Conservation (phyloP, 2,329 filamentous ascomycete genomes). For the Monilinia fructicola region DNA sequence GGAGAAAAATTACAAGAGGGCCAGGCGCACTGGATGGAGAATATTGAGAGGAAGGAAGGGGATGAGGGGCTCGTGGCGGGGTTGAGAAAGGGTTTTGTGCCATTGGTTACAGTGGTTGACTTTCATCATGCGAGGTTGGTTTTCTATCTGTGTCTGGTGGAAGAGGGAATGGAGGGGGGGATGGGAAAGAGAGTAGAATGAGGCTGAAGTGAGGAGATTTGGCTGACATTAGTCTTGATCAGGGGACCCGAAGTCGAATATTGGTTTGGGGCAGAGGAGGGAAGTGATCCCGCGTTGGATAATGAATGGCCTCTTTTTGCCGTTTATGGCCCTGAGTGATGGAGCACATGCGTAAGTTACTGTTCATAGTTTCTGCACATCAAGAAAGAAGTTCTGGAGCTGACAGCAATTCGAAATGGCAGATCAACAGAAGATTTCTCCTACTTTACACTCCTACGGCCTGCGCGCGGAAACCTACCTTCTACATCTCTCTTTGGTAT, state of each 20-base stretch:
- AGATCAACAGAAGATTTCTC: constrained; percentile 94
- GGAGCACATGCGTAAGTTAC: constrained; percentile 81
- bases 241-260: constrained; percentile 87
- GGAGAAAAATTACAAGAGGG: constrained; percentile 1
- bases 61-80: constrained; percentile 30
- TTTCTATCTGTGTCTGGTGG: background rate
- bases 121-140: constrained; percentile 72
- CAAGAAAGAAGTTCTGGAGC: background rate
- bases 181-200: constrained; percentile 3
- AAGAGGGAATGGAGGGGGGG: background rate
- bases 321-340: constrained; percentile 96
- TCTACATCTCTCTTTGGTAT: constrained; percentile 92
- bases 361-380: background rate
- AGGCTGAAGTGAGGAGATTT: constrained; percentile 24
- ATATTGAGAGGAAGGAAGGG: constrained; percentile 28
- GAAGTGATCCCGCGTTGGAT: constrained; percentile 72
- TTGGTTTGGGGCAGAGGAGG: constrained; percentile 79
- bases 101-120: constrained; percentile 76
- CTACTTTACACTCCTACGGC: constrained; percentile 87
- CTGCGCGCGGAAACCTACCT: constrained; percentile 53
- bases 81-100: constrained; percentile 50
- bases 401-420: constrained; percentile 23
- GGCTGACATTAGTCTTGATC: constrained; percentile 4
- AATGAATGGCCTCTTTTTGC: constrained; percentile 87
- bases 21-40: constrained; percentile 19